phyloP scores from a whole-genome alignment of 2,329 filamentous ascomycete genomes.

The Stemphylium vesicarium region DNA sequence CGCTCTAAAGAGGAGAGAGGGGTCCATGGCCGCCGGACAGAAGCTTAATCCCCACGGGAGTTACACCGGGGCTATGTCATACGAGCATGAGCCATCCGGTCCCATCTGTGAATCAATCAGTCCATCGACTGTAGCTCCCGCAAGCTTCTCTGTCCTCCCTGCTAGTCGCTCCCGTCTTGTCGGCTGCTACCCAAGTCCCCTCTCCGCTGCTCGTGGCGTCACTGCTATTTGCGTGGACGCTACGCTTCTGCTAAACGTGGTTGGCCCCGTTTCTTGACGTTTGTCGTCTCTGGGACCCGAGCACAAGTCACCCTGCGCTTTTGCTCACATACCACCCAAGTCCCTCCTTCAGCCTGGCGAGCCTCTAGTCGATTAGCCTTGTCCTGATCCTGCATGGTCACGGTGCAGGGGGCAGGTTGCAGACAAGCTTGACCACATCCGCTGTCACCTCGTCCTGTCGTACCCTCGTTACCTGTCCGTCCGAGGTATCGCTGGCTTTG shows the following conservation, averaged over 20 bases:
- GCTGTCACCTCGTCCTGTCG: constrained; percentile 42
- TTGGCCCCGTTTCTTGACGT: constrained; percentile 40
- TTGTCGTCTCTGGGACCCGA: constrained; percentile 39
- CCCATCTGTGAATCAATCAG: constrained; percentile 42
- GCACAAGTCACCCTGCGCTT: constrained; percentile 47
- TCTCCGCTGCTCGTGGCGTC: constrained; percentile 42
- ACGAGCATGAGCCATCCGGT: constrained; percentile 43
- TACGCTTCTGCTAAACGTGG: constrained; percentile 30
- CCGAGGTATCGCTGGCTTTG: constrained; percentile 29
- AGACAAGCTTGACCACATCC: constrained; percentile 44
- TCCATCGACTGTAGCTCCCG: constrained; percentile 47
- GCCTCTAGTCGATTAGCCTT: constrained; percentile 43
- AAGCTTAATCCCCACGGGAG: constrained; percentile 44
- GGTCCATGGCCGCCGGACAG: constrained; percentile 37
- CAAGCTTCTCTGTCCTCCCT: constrained; percentile 41
- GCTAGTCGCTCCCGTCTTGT: constrained; percentile 47
- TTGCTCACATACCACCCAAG: constrained; percentile 40
- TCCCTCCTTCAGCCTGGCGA: constrained; percentile 33
- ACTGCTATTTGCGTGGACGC: constrained; percentile 46
- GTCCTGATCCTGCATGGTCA: constrained; percentile 46
- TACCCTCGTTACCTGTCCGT: constrained; percentile 34
- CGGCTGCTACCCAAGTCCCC: constrained; percentile 40
- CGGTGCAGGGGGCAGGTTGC: constrained; percentile 43
- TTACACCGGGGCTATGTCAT: constrained; percentile 51
- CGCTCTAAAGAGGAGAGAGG: constrained; percentile 26